phyloP scores from a whole-genome alignment of 306 rosid species.

The Rosa chinensis region DNA sequence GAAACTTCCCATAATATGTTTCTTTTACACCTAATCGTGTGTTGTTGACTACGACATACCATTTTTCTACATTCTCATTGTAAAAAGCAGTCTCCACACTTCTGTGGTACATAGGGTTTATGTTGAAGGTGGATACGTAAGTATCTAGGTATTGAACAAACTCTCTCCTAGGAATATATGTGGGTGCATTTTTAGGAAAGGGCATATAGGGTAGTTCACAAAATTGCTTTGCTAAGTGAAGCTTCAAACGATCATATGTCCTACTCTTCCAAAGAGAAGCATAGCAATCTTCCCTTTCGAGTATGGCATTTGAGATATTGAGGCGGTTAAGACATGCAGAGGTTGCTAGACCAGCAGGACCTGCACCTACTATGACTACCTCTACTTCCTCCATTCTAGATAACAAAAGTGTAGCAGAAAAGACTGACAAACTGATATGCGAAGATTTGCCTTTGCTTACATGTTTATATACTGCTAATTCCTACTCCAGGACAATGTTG shows the following conservation, averaged over 20 bases:
- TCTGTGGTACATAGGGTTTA: neutral
- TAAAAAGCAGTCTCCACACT: neutral
- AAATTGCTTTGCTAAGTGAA: neutral
- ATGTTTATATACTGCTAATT: too few relatives aligned
- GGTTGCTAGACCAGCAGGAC: conserved; percentile 6
- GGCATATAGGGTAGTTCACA: neutral
- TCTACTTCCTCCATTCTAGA: neutral
- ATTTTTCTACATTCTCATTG: neutral
- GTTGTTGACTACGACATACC: neutral
- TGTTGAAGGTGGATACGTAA: neutral
- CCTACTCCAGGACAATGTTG: neutral
- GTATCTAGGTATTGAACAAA: neutral
- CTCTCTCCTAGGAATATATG: neutral
- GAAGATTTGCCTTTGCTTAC: too few relatives aligned
- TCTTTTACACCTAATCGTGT: neutral
- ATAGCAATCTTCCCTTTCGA: neutral
- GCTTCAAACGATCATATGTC: neutral
- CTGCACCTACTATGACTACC: neutral
- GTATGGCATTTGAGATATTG: neutral
- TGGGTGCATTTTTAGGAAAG: neutral
- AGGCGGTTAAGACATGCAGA: conserved; percentile 2
- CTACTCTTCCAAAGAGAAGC: neutral
- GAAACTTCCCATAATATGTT: neutral
- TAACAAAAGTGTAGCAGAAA: neutral
- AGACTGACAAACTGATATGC: neutral